Evolutionary conservation across 305 asterid species (phyloP).

Genomic region (Fraxinus platypoda): DNA sequence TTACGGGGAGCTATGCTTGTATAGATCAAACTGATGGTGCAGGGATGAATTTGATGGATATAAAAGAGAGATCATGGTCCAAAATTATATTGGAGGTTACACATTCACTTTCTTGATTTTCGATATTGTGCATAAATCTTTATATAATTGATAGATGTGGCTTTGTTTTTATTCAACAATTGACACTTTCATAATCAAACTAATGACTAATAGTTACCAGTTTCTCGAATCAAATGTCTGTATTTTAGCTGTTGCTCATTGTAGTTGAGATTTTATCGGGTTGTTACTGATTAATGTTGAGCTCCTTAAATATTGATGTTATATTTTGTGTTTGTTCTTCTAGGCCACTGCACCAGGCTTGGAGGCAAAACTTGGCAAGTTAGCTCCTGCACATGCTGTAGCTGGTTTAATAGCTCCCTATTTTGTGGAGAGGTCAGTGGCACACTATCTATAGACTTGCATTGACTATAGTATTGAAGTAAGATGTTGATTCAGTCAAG

Average conservation of each 20-base stretch:
- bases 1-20: conserved; percentile 57
- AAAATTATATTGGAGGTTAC: conserved; percentile 54
- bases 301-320: conserved; percentile 6
- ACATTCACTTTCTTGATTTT: not conserved
- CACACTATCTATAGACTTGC: conserved; percentile 3
- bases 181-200: not conserved
- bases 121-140: not conserved
- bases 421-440: conserved; percentile 59
- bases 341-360: conserved; percentile 81
- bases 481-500: conserved; percentile 3
- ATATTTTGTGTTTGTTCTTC: conserved; percentile 13
- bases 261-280: not conserved
- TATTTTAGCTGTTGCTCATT: not conserved
- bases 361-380: conserved; percentile 69
- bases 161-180: not conserved
- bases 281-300: not conserved
- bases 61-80: conserved; percentile 63
- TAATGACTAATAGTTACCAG: not conserved
- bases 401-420: conserved; percentile 63
- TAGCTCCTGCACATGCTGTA: conserved; percentile 76
- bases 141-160: not conserved
- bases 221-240: not conserved
- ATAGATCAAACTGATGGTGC: conserved; percentile 90
- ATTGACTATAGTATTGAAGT: not conserved
- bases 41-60: conserved; percentile 87